phyloP scores from a whole-genome alignment of 2,329 filamentous ascomycete species.

The Diaporthe eres region DNA sequence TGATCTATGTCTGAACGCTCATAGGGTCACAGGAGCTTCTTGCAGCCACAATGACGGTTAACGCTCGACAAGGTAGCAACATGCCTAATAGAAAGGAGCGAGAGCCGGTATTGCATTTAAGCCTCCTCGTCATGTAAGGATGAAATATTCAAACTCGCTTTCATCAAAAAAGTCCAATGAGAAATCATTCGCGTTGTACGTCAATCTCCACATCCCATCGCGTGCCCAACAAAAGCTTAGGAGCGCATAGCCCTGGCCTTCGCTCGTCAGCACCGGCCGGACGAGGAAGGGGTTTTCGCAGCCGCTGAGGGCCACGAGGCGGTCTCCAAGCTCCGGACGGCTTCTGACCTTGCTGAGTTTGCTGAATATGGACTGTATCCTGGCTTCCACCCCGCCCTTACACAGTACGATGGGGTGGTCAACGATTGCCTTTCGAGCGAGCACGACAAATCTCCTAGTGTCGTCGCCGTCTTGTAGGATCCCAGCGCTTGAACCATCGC shows the following conservation, averaged over 20 bases:
- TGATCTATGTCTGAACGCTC: not conserved
- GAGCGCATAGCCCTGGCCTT: not conserved
- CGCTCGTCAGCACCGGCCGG: not conserved
- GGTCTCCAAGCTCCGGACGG: not conserved
- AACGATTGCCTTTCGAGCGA: not conserved
- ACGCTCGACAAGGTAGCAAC: too few species aligned
- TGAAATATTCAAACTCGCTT: not conserved
- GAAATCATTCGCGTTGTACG: not conserved
- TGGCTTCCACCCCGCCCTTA: not conserved
- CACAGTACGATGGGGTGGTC: not conserved
- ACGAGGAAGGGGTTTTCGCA: not conserved
- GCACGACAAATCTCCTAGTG: not conserved
- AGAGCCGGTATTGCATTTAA: not conserved
- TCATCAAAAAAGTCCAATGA: not conserved
- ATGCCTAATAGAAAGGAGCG: too few species aligned
- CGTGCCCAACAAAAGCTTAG: not conserved
- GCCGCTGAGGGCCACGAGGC: not conserved
- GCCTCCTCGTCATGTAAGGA: not conserved
- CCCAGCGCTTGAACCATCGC: not conserved
- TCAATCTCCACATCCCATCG: not conserved
- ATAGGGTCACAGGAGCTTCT: not conserved
- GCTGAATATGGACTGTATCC: not conserved
- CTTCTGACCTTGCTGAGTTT: too few species aligned
- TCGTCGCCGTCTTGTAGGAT: not conserved
- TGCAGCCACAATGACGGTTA: not conserved